Conservation (phyloP, 495 filamentous ascomycete species). For the Zalerion maritima region DNA sequence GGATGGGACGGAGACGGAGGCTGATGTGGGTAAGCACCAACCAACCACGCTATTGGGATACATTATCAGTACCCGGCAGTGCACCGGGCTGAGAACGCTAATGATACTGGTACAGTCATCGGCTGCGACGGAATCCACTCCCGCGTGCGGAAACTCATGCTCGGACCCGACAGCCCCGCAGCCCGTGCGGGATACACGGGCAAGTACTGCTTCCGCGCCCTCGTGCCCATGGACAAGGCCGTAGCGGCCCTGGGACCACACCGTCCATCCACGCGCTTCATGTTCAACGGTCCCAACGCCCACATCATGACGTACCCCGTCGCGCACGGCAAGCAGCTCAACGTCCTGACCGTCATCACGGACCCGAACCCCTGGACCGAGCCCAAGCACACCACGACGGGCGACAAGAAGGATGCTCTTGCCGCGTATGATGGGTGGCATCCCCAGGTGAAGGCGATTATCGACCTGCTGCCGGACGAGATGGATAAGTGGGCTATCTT, state of each 20-base stretch:
- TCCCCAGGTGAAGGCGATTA: conserved; percentile 19
- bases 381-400: conserved; percentile 16
- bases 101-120: conserved; percentile 17
- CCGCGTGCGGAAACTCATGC: conserved; percentile 19
- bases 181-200: conserved; percentile 19
- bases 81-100: not conserved
- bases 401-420: conserved; percentile 15
- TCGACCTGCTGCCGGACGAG: conserved; percentile 26
- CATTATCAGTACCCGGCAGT: not conserved
- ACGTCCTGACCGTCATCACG: conserved; percentile 24
- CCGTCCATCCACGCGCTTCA: conserved; percentile 17
- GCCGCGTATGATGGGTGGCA: conserved; percentile 24
- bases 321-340: conserved; percentile 19
- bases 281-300: conserved; percentile 27
- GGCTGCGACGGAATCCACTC: conserved; percentile 33
- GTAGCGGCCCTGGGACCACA: conserved; percentile 12
- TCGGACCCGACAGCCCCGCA: conserved; percentile 15
- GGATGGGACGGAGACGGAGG: conserved; percentile 18
- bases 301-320: conserved; percentile 28
- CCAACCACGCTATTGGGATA: not conserved
- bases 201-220: conserved; percentile 29
- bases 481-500: conserved; percentile 43
- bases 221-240: conserved; percentile 24
- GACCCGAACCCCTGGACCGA: conserved; percentile 19
- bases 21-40: conserved; percentile 15